Conservation (phyloP, 2,329 filamentous ascomycete genomes). For the Aspergillus alliaceus region DNA sequence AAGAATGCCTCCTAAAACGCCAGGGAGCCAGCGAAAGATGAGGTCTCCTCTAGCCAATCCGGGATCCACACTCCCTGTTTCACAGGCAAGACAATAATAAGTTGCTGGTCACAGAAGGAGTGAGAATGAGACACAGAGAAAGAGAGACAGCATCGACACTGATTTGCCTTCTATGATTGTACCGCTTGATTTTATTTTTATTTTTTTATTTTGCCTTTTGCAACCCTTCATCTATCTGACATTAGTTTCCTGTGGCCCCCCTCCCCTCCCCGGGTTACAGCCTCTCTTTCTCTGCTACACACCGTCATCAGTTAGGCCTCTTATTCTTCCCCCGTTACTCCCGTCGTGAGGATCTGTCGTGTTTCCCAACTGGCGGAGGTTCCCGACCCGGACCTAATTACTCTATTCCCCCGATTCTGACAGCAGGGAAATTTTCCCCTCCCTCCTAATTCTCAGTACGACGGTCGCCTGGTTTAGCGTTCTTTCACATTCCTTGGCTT, state of each 20-base stretch:
- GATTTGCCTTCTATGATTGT: not conserved
- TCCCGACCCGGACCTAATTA: slow-evolving; percentile 7
- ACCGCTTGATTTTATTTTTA: not conserved
- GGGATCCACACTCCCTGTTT: slow-evolving; percentile 13
- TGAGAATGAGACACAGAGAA: not conserved
- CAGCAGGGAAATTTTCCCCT: not conserved
- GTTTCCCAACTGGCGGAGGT: slow-evolving; percentile 8
- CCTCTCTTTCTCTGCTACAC: not conserved
- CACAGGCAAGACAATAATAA: slow-evolving; percentile 10
- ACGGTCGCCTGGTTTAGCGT: not conserved
- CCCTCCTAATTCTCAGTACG: not conserved
- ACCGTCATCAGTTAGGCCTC: not conserved
- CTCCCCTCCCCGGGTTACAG: not conserved
- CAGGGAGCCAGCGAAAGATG: slow-evolving; percentile 12
- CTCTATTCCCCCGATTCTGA: slow-evolving; percentile 5
- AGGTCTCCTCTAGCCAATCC: slow-evolving; percentile 4
- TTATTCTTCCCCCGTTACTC: not conserved
- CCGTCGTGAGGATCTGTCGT: not conserved
- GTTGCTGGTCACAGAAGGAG: slow-evolving; percentile 3
- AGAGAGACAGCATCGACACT: not conserved
- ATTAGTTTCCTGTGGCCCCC: not conserved
- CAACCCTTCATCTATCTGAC: slow-evolving; percentile 2
- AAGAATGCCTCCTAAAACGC: slow-evolving; percentile 15
- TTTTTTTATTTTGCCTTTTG: not conserved
- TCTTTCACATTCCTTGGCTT: not conserved